Base-by-base conservation (phyloP, 129 eudicot genomes). In the Rutidosis leptorrhynchoides region DNA sequence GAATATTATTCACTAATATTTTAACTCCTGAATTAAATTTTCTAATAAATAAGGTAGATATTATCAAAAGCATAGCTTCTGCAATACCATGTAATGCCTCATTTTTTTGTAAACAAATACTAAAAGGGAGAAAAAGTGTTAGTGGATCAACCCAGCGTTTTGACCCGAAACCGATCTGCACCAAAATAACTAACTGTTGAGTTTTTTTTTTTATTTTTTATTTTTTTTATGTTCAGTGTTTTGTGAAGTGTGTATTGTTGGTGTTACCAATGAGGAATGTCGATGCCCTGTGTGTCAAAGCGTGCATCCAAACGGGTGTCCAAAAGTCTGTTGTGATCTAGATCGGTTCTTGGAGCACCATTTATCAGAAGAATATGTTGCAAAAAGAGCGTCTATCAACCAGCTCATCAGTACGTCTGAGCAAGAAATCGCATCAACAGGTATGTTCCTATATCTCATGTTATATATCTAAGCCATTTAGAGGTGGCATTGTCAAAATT, bases 251-350 rank as follows among this genome's bases (percentile, higher is more conserved):
- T 85, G 91, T 58, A 74, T 79, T 26, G 29, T 45, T 46, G 45
- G 45, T 37, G 2, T 37, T 37, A 37, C 53, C 42, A 67, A 85
- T 42, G 72, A 61, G 43, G 28, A 33, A 64, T 74, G 78, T 68
- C 71, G 37, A 70, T 85, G 91, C 73, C 81, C 82, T 5, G 72
- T 69, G 35, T 85, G 91, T 67, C 78, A 74, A 64, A 76, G 83
- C 63, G 3, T 58, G 66, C 87, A 85, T 74, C 91, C 91, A 28
- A 76, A 67, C 29, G 87, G 91, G 51, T 69, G 79, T 43, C 85
- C 91, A 67, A 79, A 70, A 54, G 80, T 85, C 33, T 82, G 91
- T 70, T 69, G 76, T 61, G 83, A 73, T 69, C 76, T 85, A 6
- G 83, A 82, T 46, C 69, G 77, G 72, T 79, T 85, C 79, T 27